A percentile compares a stretch with the other conserved stretches of the same genome.
phyloP scores from a whole-genome alignment of 2,329 filamentous ascomycete genomes.

The Scortechinia acanthostroma region DNA sequence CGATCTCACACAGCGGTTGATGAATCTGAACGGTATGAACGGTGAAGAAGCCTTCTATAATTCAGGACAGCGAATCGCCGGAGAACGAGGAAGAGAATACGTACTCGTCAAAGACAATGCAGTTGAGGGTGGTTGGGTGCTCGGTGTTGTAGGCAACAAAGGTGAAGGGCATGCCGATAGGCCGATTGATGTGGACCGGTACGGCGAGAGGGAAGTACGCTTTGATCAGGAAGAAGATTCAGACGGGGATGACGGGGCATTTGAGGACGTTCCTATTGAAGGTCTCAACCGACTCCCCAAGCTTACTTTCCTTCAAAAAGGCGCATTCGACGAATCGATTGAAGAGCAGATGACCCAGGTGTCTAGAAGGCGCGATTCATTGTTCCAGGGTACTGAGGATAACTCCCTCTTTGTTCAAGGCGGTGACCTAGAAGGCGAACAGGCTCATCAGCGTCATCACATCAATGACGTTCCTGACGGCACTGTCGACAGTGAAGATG shows the following conservation, averaged over 20 bases:
- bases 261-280: constrained; percentile 88
- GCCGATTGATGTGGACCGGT: constrained; percentile 82
- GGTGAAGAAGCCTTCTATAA: constrained; percentile 65
- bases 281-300: constrained; percentile 80
- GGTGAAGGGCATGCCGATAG: constrained; percentile 74
- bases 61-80: constrained; percentile 67
- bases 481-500: background rate
- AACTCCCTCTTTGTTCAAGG: background rate
- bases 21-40: constrained; percentile 89
- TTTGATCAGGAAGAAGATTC: constrained; percentile 50
- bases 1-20: constrained; percentile 85
- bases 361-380: constrained; percentile 29
- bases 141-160: constrained; percentile 82
- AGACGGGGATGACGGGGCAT: constrained; percentile 70
- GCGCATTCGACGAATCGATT: constrained; percentile 14
- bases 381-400: constrained; percentile 29
- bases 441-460: no score
- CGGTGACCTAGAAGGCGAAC: background rate
- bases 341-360: constrained; percentile 20
- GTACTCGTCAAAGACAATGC: constrained; percentile 91
- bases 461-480: background rate
- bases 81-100: constrained; percentile 88
- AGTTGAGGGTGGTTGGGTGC: constrained; percentile 91
- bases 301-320: constrained; percentile 26
- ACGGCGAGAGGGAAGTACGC: constrained; percentile 39